Base-by-base conservation (phyloP, 1,284 basidiomycete species). In the Cutaneotrichosporon sp. region DNA sequence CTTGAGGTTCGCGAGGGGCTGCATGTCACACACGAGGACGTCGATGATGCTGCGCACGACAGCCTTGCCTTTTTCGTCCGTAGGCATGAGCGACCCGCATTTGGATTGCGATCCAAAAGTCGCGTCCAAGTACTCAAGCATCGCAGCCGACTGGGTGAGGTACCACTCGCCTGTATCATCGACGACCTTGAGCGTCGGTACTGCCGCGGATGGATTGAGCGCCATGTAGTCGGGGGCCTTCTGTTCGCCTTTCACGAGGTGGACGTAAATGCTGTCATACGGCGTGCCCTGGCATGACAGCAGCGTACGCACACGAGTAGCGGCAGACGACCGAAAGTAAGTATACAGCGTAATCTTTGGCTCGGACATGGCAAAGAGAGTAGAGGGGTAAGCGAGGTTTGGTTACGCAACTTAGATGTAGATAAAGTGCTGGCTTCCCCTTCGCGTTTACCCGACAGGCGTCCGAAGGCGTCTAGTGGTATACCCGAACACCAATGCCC, bases 91-190 rank as follows among this genome's bases (percentile, higher is more conserved):
- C 15, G 22, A 21, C 5, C 54, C 54, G 3, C 22, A 17, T 14
- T 40, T 26, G 14, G 49, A 49, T 20, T 15, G 1, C 1, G 18
- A 18, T 22, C 55, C 55, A 13, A 23, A 53, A 14, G 37, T 34
- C 33, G 52, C 57, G 42, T 59, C 57, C 26, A 59, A 36, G 37
- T 52, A 59, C 51, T 59, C 57, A 35, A 59, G 47, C 38, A 59
- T 59, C 10, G 54, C 54, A 9, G 49, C 49, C n/a, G 43, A 45
- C 49, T 59, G 57, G 23, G 51, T 40, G 12, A 59, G 47, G 21
- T 18, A 17, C 57, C 57, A 59, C 37, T 42, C 26, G 15, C 15
- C 40, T 4, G 51, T 51, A 18, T 30, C 26, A 18, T 52, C 51
- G 23, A 10, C 9, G 12, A 59, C 45, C 22, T 42, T 41, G 30